Percentiles rank a stretch among this genome's conserved stretches.
These are phyloP conservation scores for Blastocystis sp. DNA, from an alignment of 352 stramenopile genomes.

Conservation along the genomic window DNA sequence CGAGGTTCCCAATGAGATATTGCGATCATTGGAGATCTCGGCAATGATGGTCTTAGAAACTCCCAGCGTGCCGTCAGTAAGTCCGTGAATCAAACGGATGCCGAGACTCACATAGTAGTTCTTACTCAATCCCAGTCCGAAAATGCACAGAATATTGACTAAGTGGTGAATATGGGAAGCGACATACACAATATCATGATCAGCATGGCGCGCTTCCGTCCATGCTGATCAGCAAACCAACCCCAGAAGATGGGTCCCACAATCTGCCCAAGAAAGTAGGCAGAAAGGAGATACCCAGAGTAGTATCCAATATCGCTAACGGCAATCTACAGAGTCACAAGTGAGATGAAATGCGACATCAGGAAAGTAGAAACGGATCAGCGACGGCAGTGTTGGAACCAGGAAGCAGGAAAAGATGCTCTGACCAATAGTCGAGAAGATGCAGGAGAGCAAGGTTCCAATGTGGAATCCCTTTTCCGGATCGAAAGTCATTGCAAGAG, in stretches of 20 bases:
- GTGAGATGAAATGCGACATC: not conserved
- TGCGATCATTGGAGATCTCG: slow-evolving; percentile 42
- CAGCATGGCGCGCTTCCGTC: not conserved
- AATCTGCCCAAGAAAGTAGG: slow-evolving; percentile 46
- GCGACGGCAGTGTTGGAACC: slow-evolving; percentile 9
- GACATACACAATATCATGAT: slow-evolving; percentile 24
- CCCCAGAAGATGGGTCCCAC: slow-evolving; percentile 23
- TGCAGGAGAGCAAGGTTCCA: not conserved
- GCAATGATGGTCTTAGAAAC: slow-evolving; percentile 47
- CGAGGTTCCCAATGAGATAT: slow-evolving; percentile 4
- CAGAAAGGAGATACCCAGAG: slow-evolving; percentile 4
- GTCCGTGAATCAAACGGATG: slow-evolving; percentile 44
- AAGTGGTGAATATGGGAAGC: not conserved
- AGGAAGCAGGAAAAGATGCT: not conserved
- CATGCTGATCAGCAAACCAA: slow-evolving; percentile 50
- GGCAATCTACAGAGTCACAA: slow-evolving; percentile 11
- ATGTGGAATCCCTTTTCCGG: slow-evolving; percentile 34
- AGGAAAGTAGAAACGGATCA: slow-evolving; percentile 38
- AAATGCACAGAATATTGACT: slow-evolving; percentile 21
- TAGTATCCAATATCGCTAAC: slow-evolving; percentile 42
- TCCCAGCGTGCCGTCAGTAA: not conserved
- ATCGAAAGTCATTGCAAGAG: not conserved
- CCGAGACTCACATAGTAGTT: slow-evolving; percentile 51
- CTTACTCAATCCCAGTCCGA: not conserved
- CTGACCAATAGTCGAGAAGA: not conserved